Evolutionary conservation across 495 filamentous ascomycete species (phyloP).

Genomic region (Tuber brumale): DNA sequence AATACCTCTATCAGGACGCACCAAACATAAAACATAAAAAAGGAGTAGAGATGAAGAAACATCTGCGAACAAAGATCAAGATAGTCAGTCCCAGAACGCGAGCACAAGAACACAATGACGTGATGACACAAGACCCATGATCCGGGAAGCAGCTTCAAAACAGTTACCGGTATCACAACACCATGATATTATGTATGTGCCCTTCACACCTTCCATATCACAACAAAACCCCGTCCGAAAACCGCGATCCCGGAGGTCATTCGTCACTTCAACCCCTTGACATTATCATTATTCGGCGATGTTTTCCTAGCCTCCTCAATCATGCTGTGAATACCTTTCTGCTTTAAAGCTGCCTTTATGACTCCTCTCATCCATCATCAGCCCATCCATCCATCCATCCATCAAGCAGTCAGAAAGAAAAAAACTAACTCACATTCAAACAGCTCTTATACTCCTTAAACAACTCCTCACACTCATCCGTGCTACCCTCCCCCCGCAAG

Average conservation of each 20-base stretch:
- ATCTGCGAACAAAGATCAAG: neutral
- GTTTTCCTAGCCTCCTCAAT: constrained; percentile 61
- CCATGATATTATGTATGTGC: neutral
- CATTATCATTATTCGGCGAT: constrained; percentile 58
- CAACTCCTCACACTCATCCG: constrained; percentile 61
- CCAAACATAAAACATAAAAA: neutral
- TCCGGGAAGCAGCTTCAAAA: neutral
- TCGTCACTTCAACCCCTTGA: constrained; percentile 18
- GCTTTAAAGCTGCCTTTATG: constrained; percentile 61
- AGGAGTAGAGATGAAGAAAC: neutral
- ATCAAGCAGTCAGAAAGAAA: neutral
- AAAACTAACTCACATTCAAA: constrained; percentile 51
- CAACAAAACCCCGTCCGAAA: neutral
- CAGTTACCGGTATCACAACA: neutral
- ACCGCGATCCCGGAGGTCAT: neutral
- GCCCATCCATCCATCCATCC: neutral
- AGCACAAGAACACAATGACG: neutral
- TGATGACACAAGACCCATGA: neutral
- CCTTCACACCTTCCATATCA: neutral
- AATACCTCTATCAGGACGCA: neutral
- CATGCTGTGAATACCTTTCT: constrained; percentile 62
- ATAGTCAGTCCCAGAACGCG: neutral
- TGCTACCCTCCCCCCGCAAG: constrained; percentile 57
- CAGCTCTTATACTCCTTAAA: constrained; percentile 64
- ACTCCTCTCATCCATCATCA: constrained; percentile 15